Evolutionary conservation across 2,329 filamentous ascomycete species (phyloP).

Genomic region (Sordariomycetes sp.): DNA sequence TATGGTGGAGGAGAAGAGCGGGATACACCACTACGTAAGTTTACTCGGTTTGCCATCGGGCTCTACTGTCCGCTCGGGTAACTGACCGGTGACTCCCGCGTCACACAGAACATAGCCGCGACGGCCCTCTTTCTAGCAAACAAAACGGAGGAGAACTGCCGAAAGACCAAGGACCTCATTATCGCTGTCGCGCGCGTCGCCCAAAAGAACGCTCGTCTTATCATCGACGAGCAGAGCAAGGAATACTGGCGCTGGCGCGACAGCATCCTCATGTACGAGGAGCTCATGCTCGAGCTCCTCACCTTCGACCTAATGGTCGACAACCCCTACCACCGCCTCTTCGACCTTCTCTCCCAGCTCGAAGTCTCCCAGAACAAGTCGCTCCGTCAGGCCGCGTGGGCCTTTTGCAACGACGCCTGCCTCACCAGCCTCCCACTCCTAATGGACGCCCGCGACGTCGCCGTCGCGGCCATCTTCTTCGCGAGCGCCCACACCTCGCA

Average conservation of each 20-base stretch:
- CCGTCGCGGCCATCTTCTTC: slow-evolving; percentile 77
- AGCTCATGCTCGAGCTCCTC: slow-evolving; percentile 77
- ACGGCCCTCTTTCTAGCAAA: slow-evolving; percentile 88
- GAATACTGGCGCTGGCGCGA: slow-evolving; percentile 98
- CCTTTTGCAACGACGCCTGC: slow-evolving; percentile 83
- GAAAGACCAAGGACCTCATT: slow-evolving; percentile 90
- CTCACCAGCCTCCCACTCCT: slow-evolving; percentile 76
- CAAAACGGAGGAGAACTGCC: slow-evolving; percentile 93
- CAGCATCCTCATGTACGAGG: slow-evolving; percentile 83
- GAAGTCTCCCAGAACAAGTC: slow-evolving; percentile 66
- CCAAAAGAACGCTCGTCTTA: slow-evolving; percentile 80
- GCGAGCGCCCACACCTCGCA: slow-evolving; percentile 63
- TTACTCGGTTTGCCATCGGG: not conserved
- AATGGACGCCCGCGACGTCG: slow-evolving; percentile 67
- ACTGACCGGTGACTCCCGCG: slow-evolving; percentile 7
- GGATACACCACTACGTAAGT: slow-evolving; percentile 81
- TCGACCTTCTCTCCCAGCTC: slow-evolving; percentile 64
- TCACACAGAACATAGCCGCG: slow-evolving; percentile 61
- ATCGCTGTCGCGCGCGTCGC: slow-evolving; percentile 88
- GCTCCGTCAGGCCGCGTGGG: slow-evolving; percentile 79
- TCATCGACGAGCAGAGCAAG: slow-evolving; percentile 93
- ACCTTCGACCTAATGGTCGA: slow-evolving; percentile 91
- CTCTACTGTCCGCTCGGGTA: not conserved
- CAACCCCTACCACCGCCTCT: slow-evolving; percentile 75
- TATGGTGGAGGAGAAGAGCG: slow-evolving; percentile 61